Evolutionary conservation across 306 rosid species (phyloP), one percentile per base, ranked within the genome.

Genomic region (Sicyos baderoa): DNA sequence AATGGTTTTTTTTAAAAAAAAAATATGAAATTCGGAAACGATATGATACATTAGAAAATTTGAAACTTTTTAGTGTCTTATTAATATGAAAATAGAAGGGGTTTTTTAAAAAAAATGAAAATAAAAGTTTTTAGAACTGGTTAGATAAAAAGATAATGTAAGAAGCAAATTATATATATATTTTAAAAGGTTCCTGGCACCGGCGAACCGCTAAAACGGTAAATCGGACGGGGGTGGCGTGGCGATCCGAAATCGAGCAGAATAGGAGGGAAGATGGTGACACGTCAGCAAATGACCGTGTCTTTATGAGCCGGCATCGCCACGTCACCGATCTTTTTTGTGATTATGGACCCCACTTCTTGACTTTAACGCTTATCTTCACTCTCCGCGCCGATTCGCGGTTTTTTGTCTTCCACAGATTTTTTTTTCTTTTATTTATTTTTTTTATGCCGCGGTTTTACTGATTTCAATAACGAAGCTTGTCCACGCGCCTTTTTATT

Each of bases 211-310:
- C 68, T 61, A 19, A 18, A 11, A 2, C 23, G 19, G 7, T 61
- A 19, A 18, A 11, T 6, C 23, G 19, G 7, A 48, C 16, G n/a
- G 52, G 52, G 56, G 53, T 56, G 74, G 82, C 82, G 90, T 80
- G 90, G 90, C 87, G 87, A 79, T 37, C 35, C 87, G 87, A 82
- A 76, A 49, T 74, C 79, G 85, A 57, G 72, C 42, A 32, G 49
- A 55, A 22, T 29, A 6, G n/a, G 2, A 21, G 2, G 16, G 23
- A 22, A 23, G 35, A 29, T 29, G 47, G 7, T 52, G 54, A 11
- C 72, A 56, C 73, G 82, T 83, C 71, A 35, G 9, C 50, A 2
- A 5, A 9, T 9, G 11, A 60, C 25, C 5, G 35, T 56, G 4
- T 32, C 1, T 54, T 44, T 40, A 15, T 4, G 72, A 35, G 75